Conservation (phyloP, 768 basidiomycete genomes). For the Boletus rubropictus region DNA sequence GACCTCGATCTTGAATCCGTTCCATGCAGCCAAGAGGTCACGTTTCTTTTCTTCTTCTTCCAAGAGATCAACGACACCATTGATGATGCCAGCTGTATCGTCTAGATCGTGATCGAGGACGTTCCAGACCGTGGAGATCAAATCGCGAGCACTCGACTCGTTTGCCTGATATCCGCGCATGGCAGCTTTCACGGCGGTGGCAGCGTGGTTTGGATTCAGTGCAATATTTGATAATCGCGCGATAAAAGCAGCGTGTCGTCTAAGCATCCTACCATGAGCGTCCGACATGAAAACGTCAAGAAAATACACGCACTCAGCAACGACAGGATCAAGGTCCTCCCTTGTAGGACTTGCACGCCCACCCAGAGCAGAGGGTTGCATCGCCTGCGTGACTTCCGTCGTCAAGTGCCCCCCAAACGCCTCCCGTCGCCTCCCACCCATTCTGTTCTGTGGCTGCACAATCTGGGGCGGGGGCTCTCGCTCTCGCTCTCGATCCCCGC, state of each 20-base stretch:
- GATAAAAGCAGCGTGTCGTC: constrained; percentile 63
- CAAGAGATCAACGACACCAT: constrained; percentile 67
- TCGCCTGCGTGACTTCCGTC: constrained; percentile 22
- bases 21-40: constrained; percentile 72
- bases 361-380: constrained; percentile 18
- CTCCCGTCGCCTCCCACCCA: constrained; percentile 45
- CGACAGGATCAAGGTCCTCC: constrained; percentile 48
- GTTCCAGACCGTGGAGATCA: constrained; percentile 87
- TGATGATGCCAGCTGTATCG: constrained; percentile 67
- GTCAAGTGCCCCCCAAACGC: constrained; percentile 61
- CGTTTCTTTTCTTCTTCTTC: constrained; percentile 83
- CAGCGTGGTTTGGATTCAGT: constrained; percentile 50
- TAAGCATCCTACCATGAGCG: constrained; percentile 24
- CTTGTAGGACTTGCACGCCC: constrained; percentile 29
- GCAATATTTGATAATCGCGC: constrained; percentile 55
- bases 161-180: constrained; percentile 71
- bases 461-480: constrained; percentile 30
- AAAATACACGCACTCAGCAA: constrained; percentile 43
- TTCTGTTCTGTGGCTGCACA: constrained; percentile 27
- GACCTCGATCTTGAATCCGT: constrained; percentile 82
- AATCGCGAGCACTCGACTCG: constrained; percentile 76
- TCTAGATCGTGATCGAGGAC: constrained; percentile 64
- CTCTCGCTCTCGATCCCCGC: constrained; percentile 49
- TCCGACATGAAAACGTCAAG: not conserved
- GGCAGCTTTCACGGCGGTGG: constrained; percentile 64